phyloP scores from a whole-genome alignment of 768 basidiomycete genomes.

The Lentinus brumalis region DNA sequence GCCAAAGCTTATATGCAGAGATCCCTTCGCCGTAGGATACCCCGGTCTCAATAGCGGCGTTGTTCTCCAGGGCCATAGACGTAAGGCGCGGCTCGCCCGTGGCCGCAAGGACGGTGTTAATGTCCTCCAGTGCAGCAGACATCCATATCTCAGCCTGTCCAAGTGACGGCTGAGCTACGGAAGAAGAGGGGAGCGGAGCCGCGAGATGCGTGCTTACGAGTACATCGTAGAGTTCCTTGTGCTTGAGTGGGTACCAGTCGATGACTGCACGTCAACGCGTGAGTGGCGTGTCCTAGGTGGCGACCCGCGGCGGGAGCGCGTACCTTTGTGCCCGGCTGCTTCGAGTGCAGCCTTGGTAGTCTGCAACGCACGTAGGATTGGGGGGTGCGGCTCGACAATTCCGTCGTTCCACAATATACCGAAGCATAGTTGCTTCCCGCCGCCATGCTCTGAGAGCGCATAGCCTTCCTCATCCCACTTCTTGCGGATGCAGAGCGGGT shows the following conservation, averaged over 20 bases:
- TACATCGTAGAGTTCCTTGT: slow-evolving; percentile 44
- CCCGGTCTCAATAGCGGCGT: slow-evolving; percentile 9
- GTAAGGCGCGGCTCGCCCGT: slow-evolving; percentile 29
- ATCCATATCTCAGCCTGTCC: slow-evolving; percentile 26
- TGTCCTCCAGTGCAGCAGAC: slow-evolving; percentile 25
- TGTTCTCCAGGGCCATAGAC: slow-evolving; percentile 23
- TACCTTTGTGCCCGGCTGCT: slow-evolving; percentile 67
- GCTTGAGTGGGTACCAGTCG: slow-evolving; percentile 64
- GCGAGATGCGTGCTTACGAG: slow-evolving; percentile 39
- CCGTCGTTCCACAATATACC: slow-evolving; percentile 71
- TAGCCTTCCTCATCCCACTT: slow-evolving; percentile 50
- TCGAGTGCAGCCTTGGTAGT: slow-evolving; percentile 55
- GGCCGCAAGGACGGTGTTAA: slow-evolving; percentile 10
- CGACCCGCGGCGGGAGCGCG: slow-evolving; percentile 2
- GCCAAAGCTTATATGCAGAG: slow-evolving; percentile 68
- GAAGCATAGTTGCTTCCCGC: slow-evolving; percentile 47
- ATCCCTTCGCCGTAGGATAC: slow-evolving; percentile 30
- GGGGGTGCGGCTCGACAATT: slow-evolving; percentile 61
- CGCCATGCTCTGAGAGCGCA: slow-evolving; percentile 47
- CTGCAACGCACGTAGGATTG: slow-evolving; percentile 61
- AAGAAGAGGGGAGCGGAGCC: too few species aligned
- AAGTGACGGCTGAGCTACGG: not conserved
- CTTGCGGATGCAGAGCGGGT: slow-evolving; percentile 52
- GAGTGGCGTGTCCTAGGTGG: not conserved
- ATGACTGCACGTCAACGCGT: slow-evolving; percentile 47